A percentile compares a stretch with the other conserved stretches of the same genome.
These are phyloP conservation scores for Sporothrix humicola DNA, from an alignment of 2,329 filamentous ascomycete genomes.

Conservation along the genomic window DNA sequence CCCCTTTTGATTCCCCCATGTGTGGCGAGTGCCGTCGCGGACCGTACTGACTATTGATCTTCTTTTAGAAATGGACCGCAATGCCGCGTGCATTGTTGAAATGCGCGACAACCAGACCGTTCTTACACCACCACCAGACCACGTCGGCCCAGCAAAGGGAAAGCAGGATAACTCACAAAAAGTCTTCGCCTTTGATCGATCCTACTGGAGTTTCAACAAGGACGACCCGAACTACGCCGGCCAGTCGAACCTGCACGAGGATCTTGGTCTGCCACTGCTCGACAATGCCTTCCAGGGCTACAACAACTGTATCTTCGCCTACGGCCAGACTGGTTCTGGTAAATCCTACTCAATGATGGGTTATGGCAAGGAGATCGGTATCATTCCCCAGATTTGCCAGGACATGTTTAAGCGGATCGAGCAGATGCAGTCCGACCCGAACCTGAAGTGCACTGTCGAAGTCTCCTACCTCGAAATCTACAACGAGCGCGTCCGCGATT, in stretches of 20 bases:
- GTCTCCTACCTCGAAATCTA: slow-evolving; percentile 99
- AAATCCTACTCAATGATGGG: slow-evolving; percentile 99
- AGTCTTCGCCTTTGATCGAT: slow-evolving; percentile 94
- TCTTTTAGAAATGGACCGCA: slow-evolving; percentile 80
- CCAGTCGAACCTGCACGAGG: slow-evolving; percentile 93
- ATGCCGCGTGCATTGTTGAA: slow-evolving; percentile 94
- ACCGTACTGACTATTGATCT: neutral
- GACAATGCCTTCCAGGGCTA: slow-evolving; percentile 99
- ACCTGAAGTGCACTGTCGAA: slow-evolving; percentile 94
- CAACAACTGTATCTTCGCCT: slow-evolving; percentile 98
- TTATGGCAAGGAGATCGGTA: slow-evolving; percentile 71
- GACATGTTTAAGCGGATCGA: slow-evolving; percentile 95
- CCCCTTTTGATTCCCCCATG: neutral
- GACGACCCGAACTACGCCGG: slow-evolving; percentile 83
- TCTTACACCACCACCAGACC: slow-evolving; percentile 72
- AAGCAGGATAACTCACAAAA: slow-evolving; percentile 73
- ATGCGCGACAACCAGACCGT: slow-evolving; percentile 95
- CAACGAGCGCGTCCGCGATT: slow-evolving; percentile 96
- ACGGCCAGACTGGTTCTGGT: slow-evolving; percentile 96
- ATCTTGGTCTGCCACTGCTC: slow-evolving; percentile 92
- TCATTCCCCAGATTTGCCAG: slow-evolving; percentile 94
- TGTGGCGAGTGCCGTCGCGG: neutral
- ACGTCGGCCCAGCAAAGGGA: slow-evolving; percentile 64
- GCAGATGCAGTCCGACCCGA: slow-evolving; percentile 74
- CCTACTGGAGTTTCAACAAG: slow-evolving; percentile 92